Evolutionary conservation across 768 basidiomycete genomes (phyloP), one percentile per base, ranked within the genome.

Genomic region (Leccinum disarticulatum): DNA sequence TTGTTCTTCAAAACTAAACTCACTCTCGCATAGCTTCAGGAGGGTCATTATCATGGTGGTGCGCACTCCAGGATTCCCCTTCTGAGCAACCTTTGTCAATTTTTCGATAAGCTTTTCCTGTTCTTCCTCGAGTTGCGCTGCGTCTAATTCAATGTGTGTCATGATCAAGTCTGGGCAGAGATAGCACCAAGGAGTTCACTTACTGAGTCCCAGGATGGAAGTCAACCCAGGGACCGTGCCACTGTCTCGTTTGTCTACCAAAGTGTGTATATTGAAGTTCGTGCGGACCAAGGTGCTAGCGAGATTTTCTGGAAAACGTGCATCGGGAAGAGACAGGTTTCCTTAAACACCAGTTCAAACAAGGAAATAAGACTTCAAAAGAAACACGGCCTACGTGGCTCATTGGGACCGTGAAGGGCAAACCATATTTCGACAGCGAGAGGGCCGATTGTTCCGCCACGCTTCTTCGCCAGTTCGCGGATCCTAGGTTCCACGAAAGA

Each of bases 1-100:
- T 46, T 22, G 17, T 13, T 8, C 6, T 6, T 51, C 6, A 5
- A 43, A 36, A n/a, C 6, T 14, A 25, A 3, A 49, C 63, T 30
- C 17, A 71, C 69, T 64, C 31, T 69, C 61, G 54, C 62, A 64
- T 13, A 70, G 56, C 19, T 61, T 66, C 41, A 71, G 7, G 35
- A 70, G n/a, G 1, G 69, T 71, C 55, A 69, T 48, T 6, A 67
- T 70, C 13, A 67, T 63, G 30, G 67, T 61, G 4, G 62, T 71
- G 11, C 69, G 69, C 22, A 61, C 69, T 22, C 52, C 56, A 17
- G 54, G 25, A 46, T 57, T 53, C 8, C 55, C 50, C 0, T 30
- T 52, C 35, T 14, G 19, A 49, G 25, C 48, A 22, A 15, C 48
- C n/a, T 47, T 47, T 22, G n/a, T 22, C 11, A 47, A 47, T 47